phyloP scores from a whole-genome alignment of 2,329 filamentous ascomycete genomes.

The Pseudogymnoascus sp. region DNA sequence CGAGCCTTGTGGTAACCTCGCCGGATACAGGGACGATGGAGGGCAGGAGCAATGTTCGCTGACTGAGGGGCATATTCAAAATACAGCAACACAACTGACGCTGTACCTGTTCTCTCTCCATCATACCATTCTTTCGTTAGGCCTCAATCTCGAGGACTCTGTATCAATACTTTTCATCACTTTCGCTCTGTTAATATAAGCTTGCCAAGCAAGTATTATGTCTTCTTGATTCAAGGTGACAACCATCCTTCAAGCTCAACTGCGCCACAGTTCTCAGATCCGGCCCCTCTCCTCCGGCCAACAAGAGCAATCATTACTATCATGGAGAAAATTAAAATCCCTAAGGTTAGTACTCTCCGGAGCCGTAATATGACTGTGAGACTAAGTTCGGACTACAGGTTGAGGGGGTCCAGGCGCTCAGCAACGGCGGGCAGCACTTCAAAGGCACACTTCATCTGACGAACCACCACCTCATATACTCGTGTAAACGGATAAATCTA shows the following conservation, averaged over 20 bases:
- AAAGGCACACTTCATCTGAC: constrained; percentile 52
- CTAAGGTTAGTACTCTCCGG: constrained; percentile 29
- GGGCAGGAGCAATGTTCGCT: constrained; percentile 1
- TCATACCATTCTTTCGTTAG: not conserved
- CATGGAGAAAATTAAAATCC: constrained; percentile 39
- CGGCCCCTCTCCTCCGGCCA: not conserved
- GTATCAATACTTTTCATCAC: not conserved
- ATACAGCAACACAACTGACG: not conserved
- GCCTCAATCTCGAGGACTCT: not conserved
- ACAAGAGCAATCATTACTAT: not conserved
- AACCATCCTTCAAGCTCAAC: not conserved
- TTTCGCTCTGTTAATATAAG: constrained; percentile 2
- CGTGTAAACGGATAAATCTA: constrained; percentile 12
- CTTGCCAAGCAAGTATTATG: constrained; percentile 5
- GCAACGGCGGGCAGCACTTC: constrained; percentile 48
- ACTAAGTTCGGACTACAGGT: constrained; percentile 32
- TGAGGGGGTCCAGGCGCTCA: constrained; percentile 53
- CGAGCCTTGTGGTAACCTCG: not conserved
- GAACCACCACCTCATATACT: constrained; percentile 48
- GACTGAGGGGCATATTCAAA: constrained; percentile 6
- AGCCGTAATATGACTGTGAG: constrained; percentile 12
- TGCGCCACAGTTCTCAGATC: not conserved
- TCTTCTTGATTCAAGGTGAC: not conserved
- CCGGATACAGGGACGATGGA: not conserved
- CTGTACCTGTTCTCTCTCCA: not conserved